Base-by-base conservation (phyloP, 306 rosid genomes). In the Lathyrus tuberosus region DNA sequence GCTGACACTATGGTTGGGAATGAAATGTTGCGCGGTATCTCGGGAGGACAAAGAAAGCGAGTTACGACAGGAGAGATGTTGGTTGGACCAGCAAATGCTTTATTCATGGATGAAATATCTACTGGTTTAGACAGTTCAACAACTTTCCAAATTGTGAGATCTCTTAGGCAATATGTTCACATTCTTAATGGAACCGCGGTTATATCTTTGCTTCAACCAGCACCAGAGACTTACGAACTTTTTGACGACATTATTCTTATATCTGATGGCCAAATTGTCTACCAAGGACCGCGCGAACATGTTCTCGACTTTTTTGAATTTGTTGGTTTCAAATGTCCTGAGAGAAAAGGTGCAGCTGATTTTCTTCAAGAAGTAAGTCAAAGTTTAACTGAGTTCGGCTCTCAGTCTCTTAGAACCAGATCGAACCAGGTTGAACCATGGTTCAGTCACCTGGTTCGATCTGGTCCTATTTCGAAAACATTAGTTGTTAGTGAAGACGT, bases 11-110 rank as follows among this genome's bases (percentile, higher is more conserved):
- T 86, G 28, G 69, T 67, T 15, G 71, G 71, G 46, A 53, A 67
- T 58, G 84, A 68, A 69, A 88, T 88, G 92, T 62, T 89, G 65
- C 74, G 97, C 5, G 97, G 97, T 16, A 86, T 91, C 31, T 91
- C 97, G 1, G 97, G 97, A 46, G 97, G 97, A 22, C 86, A 91
- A 65, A 86, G 87, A 78, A 91, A 91, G 71, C 86, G 97, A 33
- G 84, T 91, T 1, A 91, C 97, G 0, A 83, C 85, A 11, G 88
- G 88, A 18, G 88, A 84, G 80, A 84, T 84, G 88, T 43, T 84
- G 62, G 86, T 81, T 16, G 86, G 88, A 62, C 88, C 88, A 12
- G 81, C 79, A 47, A 81, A 82, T 43, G 88, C 83, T 17, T 48
- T 84, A 4, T 76, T 84, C 62, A 84, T 84, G 88, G 88, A 84